phyloP scores from a whole-genome alignment of 805 yeast species.

The Kluyveromyces starmeri region DNA sequence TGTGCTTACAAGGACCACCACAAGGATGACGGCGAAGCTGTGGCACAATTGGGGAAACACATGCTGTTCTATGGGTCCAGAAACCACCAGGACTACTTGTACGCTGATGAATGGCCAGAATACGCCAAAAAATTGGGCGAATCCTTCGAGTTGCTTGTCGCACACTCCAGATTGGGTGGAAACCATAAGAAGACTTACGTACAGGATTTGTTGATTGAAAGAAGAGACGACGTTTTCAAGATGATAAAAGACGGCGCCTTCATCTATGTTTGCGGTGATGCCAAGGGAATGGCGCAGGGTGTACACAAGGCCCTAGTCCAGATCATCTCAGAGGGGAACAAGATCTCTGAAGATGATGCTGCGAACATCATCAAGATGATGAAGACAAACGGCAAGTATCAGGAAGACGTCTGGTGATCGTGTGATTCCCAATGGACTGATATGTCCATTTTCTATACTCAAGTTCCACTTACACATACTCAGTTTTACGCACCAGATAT shows the following conservation, averaged over 20 bases:
- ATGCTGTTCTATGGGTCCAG: slow-evolving; percentile 85
- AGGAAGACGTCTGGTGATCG: slow-evolving; percentile 91
- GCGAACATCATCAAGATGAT: slow-evolving; percentile 67
- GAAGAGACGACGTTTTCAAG: slow-evolving; percentile 33
- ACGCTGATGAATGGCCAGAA: slow-evolving; percentile 82
- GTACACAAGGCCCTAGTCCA: slow-evolving; percentile 63
- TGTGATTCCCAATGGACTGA: too few relatives aligned
- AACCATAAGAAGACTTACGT: slow-evolving; percentile 59
- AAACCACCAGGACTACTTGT: slow-evolving; percentile 75
- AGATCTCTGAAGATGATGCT: slow-evolving; percentile 59
- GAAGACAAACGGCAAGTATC: slow-evolving; percentile 80
- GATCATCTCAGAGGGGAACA: slow-evolving; percentile 55
- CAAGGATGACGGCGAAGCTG: slow-evolving; percentile 34
- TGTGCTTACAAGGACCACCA: slow-evolving; percentile 29
- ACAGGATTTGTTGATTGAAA: slow-evolving; percentile 62
- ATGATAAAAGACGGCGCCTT: slow-evolving; percentile 66
- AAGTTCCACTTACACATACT: too few relatives aligned
- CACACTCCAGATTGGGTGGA: slow-evolving; percentile 70
- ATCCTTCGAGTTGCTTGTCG: slow-evolving; percentile 64
- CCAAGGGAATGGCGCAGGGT: slow-evolving; percentile 90
- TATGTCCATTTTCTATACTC: too few relatives aligned
- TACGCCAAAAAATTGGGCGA: slow-evolving; percentile 53
- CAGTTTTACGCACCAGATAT: too few relatives aligned
- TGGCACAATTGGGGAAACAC: slow-evolving; percentile 55
- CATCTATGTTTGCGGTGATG: slow-evolving; percentile 96